Conservation (phyloP, 148 eudicot species). For the Chenopodium berlandieri region DNA sequence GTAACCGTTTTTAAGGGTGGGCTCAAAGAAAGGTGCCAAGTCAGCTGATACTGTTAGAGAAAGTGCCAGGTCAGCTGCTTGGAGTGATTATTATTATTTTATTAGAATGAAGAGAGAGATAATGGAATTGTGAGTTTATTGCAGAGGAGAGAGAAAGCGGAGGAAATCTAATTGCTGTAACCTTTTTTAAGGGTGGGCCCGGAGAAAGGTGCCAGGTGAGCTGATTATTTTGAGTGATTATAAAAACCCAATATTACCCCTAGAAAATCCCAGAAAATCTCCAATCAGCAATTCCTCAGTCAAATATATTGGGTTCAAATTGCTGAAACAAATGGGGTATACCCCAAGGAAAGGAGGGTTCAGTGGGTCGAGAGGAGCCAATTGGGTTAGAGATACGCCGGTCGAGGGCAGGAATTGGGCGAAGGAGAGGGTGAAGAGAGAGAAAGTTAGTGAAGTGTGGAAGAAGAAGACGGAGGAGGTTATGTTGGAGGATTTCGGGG, state of each 20-base stretch:
- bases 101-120: too few relatives aligned
- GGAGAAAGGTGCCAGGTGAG: too few relatives aligned
- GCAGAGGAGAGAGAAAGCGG: too few relatives aligned
- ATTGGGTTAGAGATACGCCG: constrained; percentile 69
- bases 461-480: constrained; percentile 49
- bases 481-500: constrained; percentile 62
- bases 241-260: constrained; percentile 17
- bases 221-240: too few relatives aligned
- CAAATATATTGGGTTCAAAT: constrained; percentile 71
- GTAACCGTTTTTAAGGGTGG: too few relatives aligned
- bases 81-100: too few relatives aligned
- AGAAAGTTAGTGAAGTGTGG: constrained; percentile 41
- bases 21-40: too few relatives aligned
- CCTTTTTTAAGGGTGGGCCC: too few relatives aligned
- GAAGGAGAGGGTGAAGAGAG: constrained; percentile 61
- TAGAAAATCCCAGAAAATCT: constrained; percentile 47
- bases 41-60: too few relatives aligned
- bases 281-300: constrained; percentile 66
- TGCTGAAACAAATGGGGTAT: constrained; percentile 85
- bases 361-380: constrained; percentile 55
- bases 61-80: too few relatives aligned
- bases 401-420: constrained; percentile 70
- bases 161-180: too few relatives aligned
- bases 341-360: constrained; percentile 79
- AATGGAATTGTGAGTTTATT: too few relatives aligned